A percentile compares a stretch with the other conserved stretches of the same genome.
These are phyloP conservation scores for Pseudodiploospora longispora DNA, from an alignment of 2,329 filamentous ascomycete species.

Conservation along the genomic window DNA sequence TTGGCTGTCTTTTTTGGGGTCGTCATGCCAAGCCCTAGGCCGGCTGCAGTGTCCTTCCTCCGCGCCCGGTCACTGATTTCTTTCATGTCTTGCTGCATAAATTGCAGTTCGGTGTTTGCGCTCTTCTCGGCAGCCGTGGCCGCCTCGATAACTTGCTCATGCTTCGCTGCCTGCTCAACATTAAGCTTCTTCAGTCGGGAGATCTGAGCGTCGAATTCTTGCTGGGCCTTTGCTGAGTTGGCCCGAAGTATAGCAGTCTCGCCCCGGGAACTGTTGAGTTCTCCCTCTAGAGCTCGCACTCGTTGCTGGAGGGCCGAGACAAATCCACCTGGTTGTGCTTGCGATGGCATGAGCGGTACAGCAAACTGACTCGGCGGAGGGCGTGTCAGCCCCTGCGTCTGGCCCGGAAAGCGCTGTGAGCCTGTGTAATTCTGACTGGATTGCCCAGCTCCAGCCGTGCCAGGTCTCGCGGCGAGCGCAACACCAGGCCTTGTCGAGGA, in stretches of 20 bases:
- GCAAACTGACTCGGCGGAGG: constrained; percentile 34
- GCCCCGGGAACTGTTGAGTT: constrained; percentile 56
- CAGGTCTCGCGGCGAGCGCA: constrained; percentile 11
- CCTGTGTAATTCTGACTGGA: constrained; percentile 17
- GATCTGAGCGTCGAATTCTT: constrained; percentile 56
- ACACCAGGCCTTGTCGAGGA: constrained; percentile 13
- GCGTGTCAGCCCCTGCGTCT: constrained; percentile 19
- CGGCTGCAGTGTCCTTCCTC: constrained; percentile 33
- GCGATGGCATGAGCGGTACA: constrained; percentile 21
- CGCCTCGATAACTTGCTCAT: constrained; percentile 56
- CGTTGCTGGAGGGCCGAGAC: constrained; percentile 43
- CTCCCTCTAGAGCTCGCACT: constrained; percentile 43
- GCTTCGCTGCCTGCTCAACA: constrained; percentile 54
- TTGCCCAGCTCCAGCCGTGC: constrained; percentile 9
- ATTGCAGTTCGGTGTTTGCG: constrained; percentile 61
- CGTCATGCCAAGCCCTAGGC: constrained; percentile 20
- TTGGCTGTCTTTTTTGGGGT: constrained; percentile 56
- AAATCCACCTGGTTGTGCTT: constrained; percentile 25
- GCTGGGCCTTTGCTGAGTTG: constrained; percentile 54
- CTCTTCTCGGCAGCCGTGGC: constrained; percentile 58
- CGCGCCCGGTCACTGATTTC: constrained; percentile 46
- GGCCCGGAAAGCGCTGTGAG: constrained; percentile 23
- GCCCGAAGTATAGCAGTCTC: constrained; percentile 69
- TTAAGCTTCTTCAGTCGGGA: constrained; percentile 53
- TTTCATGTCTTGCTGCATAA: constrained; percentile 62